Percentiles rank a stretch among this genome's conserved stretches.
phyloP scores from a whole-genome alignment of 257 asterid genomes.

The Primulina huaijiensis region DNA sequence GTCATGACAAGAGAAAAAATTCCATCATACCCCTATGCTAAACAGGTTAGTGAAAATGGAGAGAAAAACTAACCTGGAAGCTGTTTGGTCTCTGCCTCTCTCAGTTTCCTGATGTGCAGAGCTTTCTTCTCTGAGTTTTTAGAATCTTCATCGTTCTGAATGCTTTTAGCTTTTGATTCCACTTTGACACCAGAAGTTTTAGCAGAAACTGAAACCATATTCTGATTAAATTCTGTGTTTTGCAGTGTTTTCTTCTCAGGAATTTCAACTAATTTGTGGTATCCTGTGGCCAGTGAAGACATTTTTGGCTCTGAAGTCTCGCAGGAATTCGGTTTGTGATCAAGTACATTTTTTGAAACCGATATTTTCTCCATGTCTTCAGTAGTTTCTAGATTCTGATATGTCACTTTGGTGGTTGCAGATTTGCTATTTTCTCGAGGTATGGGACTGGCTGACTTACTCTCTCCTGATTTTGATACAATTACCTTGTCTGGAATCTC shows the following conservation, averaged over 20 bases:
- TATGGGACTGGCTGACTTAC: constrained; percentile 12
- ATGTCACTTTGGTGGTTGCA: constrained; percentile 19
- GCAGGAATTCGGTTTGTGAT: constrained; percentile 14
- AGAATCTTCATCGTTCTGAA: constrained; percentile 22
- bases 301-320: constrained; percentile 28
- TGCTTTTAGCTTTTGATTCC: constrained; percentile 21
- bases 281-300: constrained; percentile 18
- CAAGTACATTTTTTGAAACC: constrained; percentile 26
- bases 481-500: constrained; percentile 29
- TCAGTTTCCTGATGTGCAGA: constrained; percentile 28
- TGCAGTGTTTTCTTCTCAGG: constrained; percentile 43
- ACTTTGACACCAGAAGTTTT: constrained; percentile 20
- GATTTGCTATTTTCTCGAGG: constrained; percentile 19
- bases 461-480: constrained; percentile 23
- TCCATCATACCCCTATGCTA: not conserved
- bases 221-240: constrained; percentile 24
- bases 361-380: constrained; percentile 33
- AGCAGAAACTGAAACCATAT: constrained; percentile 26
- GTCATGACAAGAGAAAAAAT: too few species aligned
- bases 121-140: constrained; percentile 35
- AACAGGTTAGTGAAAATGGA: not conserved
- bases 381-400: constrained; percentile 28
- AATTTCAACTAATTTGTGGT: constrained; percentile 39
- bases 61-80: constrained; percentile 36
- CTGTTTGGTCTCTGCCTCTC: constrained; percentile 32